Conservation (phyloP, 2,329 filamentous ascomycete genomes). For the Furcasterigmium sp. region DNA sequence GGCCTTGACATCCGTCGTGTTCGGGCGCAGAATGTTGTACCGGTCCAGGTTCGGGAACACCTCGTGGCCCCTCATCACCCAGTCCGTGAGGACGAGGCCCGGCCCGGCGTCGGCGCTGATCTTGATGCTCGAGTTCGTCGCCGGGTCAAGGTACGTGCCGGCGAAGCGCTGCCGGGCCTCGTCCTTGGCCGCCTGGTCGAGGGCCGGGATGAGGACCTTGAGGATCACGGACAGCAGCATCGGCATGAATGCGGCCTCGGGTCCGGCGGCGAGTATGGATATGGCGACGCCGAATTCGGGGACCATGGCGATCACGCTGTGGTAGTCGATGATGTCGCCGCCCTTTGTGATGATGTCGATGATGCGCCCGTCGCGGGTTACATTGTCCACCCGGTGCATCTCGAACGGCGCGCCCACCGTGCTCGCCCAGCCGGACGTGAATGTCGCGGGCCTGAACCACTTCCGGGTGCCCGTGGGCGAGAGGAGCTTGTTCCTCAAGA, state of each 20-base stretch:
- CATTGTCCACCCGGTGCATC: constrained; percentile 31
- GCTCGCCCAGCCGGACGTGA: constrained; percentile 28
- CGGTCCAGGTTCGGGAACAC: constrained; percentile 26
- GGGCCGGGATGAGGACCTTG: constrained; percentile 28
- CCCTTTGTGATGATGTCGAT: constrained; percentile 42
- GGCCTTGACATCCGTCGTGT: constrained; percentile 3
- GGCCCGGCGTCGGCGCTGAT: constrained; percentile 31
- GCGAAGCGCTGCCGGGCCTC: constrained; percentile 24
- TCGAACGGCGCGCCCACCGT: constrained; percentile 42
- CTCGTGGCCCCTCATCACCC: constrained; percentile 34
- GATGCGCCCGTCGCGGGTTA: constrained; percentile 30
- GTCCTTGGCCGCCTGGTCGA: constrained; percentile 34
- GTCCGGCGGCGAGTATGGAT: constrained; percentile 29
- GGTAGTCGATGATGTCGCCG: constrained; percentile 36
- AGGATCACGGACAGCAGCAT: constrained; percentile 16
- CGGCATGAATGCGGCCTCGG: constrained; percentile 11
- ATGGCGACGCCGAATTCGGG: constrained; percentile 41
- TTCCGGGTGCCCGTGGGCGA: constrained; percentile 28
- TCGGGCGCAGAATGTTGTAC: constrained; percentile 12
- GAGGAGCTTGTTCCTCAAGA: constrained; percentile 36
- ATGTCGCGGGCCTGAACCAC: constrained; percentile 38
- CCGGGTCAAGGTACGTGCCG: constrained; percentile 31
- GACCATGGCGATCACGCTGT: constrained; percentile 31
- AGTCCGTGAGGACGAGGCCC: constrained; percentile 30
- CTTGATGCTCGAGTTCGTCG: constrained; percentile 32